Conservation (phyloP, 2,329 filamentous ascomycete species). For the Stachybotrys chartarum region DNA sequence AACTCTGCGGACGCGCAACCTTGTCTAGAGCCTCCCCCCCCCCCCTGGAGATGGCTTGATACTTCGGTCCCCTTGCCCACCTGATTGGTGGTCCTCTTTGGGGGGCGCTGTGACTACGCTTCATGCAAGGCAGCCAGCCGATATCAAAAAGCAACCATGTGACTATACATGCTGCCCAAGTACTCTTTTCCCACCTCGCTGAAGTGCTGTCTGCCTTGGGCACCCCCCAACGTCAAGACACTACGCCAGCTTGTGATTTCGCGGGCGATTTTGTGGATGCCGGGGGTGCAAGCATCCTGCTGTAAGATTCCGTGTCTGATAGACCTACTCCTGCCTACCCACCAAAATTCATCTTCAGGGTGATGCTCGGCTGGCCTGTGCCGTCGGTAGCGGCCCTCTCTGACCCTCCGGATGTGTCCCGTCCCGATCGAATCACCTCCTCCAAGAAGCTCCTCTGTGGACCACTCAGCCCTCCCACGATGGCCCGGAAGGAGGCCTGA, state of each 20-base stretch:
- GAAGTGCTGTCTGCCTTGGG: no score
- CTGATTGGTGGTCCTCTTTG: not conserved
- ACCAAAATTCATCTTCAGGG: constrained; percentile 89
- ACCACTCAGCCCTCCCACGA: constrained; percentile 64
- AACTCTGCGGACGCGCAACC: no score
- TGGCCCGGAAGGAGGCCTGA: constrained; percentile 62
- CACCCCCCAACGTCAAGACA: no score
- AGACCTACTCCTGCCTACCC: constrained; percentile 16
- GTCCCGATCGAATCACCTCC: constrained; percentile 64
- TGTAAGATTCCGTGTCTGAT: not conserved
- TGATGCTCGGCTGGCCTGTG: constrained; percentile 70
- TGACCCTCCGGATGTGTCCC: constrained; percentile 34
- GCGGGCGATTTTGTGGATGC: no score
- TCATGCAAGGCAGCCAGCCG: not conserved
- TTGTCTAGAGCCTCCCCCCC: no score
- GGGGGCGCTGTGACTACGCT: not conserved
- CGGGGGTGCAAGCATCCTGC: no score
- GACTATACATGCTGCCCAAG: not conserved
- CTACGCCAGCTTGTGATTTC: no score
- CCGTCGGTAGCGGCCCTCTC: constrained; percentile 32
- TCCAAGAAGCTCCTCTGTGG: constrained; percentile 74
- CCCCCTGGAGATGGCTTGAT: no score
- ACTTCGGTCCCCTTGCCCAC: no score
- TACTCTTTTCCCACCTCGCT: not conserved
- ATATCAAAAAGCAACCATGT: not conserved